Evolutionary conservation across 352 stramenopile genomes (phyloP).

Genomic region (Globisporangium iwayamae): DNA sequence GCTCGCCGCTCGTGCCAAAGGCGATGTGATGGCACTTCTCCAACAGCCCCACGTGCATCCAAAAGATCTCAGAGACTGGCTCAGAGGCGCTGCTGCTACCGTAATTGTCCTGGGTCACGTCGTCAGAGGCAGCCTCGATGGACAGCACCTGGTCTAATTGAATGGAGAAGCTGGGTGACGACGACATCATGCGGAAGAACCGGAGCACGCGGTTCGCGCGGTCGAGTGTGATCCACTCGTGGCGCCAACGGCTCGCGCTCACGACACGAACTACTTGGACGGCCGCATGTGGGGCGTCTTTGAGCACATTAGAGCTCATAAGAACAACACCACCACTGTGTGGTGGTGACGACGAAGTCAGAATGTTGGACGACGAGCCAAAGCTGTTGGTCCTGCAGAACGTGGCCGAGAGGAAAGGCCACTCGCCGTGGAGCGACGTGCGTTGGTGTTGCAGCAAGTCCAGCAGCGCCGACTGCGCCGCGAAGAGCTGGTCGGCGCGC

Average conservation of each 20-base stretch:
- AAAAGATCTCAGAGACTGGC: conserved; percentile 25
- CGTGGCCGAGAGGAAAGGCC: conserved; percentile 23
- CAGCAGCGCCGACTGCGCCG: conserved; percentile 22
- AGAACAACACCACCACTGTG: neutral
- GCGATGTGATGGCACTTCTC: conserved; percentile 47
- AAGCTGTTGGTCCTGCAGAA: conserved; percentile 10
- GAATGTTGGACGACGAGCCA: conserved; percentile 16
- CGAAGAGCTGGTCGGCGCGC: conserved; percentile 15
- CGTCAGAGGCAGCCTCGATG: conserved; percentile 11
- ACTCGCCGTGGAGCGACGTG: conserved; percentile 23
- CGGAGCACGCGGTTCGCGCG: conserved; percentile 27
- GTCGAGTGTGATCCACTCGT: conserved; percentile 57
- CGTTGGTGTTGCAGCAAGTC: conserved; percentile 27
- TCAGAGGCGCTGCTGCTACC: neutral
- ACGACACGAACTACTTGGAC: conserved; percentile 45
- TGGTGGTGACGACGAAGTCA: neutral
- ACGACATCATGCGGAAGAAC: conserved; percentile 47
- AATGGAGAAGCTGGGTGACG: conserved; percentile 28
- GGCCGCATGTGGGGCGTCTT: conserved; percentile 20
- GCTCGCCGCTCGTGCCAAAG: conserved; percentile 33
- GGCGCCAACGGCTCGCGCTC: conserved; percentile 32
- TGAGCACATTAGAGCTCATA: neutral
- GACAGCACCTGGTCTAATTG: conserved; percentile 27
- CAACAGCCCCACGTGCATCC: conserved; percentile 40
- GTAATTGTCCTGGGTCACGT: neutral